Evolutionary conservation across 805 yeast genomes (phyloP), one percentile per base, ranked within the genome.

Genomic region (Yarrowia alimentaria): DNA sequence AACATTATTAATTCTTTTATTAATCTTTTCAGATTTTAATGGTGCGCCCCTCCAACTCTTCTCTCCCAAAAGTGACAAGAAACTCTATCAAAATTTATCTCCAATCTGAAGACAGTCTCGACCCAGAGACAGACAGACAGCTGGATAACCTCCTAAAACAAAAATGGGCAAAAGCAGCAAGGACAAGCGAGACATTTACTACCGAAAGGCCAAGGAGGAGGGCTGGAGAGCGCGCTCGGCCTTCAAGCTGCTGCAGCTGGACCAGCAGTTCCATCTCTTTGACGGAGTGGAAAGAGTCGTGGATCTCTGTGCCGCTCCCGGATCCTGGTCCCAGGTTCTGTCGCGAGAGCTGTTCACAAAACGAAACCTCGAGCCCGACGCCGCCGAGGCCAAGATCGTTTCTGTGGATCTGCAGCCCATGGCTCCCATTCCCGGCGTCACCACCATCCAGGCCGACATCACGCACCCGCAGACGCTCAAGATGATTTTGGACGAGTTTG

Each of bases 221-320:
- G 99, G 99, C 10, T 93, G 94, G 86, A 75, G 99, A 60, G 99
- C 99, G 1, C 74, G 99, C 33, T 89, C 97, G 0, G 99, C 99
- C 0, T 93, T 88, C 73, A 93, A 93, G 64, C 75, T 93, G 9
- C 73, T 93, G 3, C 99, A 93, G 64, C 70, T 93, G 40, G 84
- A 93, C 61, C 96, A 91, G 52, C 90, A 93, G 64, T 93, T 91
- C 64, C 83, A 85, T 55, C 76, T 89, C 28, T 79, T 93, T 52
- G 72, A 74, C 51, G 83, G 79, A 31, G 80, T 89, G 26, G 74
- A 73, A 34, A 72, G 96, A 59, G 98, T 93, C 4, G 99, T 93
- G 5, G 99, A 93, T 68, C 73, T 93, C 22, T 93, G 99, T 74
- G 99, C 99, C 28, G 99, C 98, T 4, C 97, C 97, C 0, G 96